These are phyloP conservation scores for Thalia dealbata DNA, from an alignment of 176 grass and related monocot genomes.

Conservation along the genomic window DNA sequence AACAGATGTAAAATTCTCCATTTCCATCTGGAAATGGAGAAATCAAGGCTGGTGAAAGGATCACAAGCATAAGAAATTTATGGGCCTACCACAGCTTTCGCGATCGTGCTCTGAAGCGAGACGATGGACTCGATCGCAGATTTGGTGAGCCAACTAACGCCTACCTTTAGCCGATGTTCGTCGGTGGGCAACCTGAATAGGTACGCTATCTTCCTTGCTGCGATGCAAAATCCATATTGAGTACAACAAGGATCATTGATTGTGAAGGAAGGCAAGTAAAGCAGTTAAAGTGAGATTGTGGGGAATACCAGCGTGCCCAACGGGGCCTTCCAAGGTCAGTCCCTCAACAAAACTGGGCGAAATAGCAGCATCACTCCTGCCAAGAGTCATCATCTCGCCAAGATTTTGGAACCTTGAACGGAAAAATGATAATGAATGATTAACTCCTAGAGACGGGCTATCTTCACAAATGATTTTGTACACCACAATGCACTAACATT, in stretches of 20 bases:
- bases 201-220: constrained; percentile 89
- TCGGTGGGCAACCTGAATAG: constrained; percentile 87
- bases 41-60: background rate
- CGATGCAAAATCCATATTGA: background rate
- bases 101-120: constrained; percentile 60
- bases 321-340: constrained; percentile 71
- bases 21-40: background rate
- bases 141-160: constrained; percentile 85
- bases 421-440: background rate
- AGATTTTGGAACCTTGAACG: constrained; percentile 85
- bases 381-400: constrained; percentile 97
- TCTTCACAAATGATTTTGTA: background rate
- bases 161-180: constrained; percentile 79
- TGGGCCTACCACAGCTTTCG: constrained; percentile 35
- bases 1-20: background rate
- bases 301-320: constrained; percentile 76
- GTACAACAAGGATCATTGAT: background rate
- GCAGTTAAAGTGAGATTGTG: background rate
- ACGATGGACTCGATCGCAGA: constrained; percentile 53
- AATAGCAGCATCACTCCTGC: constrained; percentile 64
- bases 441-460: background rate
- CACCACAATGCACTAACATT: too few relatives aligned
- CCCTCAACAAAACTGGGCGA: constrained; percentile 84
- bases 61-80: constrained; percentile 5
- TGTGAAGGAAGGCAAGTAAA: background rate